phyloP scores from a whole-genome alignment of 495 filamentous ascomycete species.

The Aspergillus incahuasiensis region DNA sequence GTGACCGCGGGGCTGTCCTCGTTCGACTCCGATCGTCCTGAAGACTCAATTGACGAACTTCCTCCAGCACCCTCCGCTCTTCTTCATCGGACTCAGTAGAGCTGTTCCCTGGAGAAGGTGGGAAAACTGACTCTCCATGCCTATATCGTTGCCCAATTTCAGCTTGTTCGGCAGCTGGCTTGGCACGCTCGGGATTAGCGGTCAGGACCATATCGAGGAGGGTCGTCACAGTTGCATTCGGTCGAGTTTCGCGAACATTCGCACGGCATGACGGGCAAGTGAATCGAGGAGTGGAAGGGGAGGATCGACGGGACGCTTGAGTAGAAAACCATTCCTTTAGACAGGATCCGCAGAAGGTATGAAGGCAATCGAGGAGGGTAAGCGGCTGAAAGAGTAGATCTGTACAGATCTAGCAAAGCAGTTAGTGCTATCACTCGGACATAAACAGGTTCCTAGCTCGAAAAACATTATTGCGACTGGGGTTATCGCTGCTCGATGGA shows the following conservation, averaged over 20 bases:
- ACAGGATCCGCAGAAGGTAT: constrained; percentile 94
- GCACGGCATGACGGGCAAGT: constrained; percentile 95
- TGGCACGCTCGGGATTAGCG: constrained; percentile 67
- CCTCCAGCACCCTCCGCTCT: constrained; percentile 63
- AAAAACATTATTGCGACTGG: neutral
- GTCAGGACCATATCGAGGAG: constrained; percentile 47
- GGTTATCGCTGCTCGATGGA: neutral
- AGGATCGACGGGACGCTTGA: constrained; percentile 50
- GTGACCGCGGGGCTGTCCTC: constrained; percentile 22
- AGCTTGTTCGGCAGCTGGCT: constrained; percentile 61
- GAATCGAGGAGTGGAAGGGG: constrained; percentile 50
- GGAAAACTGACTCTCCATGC: constrained; percentile 67
- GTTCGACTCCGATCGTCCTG: constrained; percentile 48
- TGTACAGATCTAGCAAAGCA: constrained; percentile 73
- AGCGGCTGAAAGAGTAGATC: constrained; percentile 94
- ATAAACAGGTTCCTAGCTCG: neutral
- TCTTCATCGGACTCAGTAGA: constrained; percentile 48
- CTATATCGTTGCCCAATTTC: constrained; percentile 67
- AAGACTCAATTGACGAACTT: constrained; percentile 67
- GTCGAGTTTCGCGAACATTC: constrained; percentile 70
- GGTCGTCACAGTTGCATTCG: constrained; percentile 55
- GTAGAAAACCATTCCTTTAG: constrained; percentile 87
- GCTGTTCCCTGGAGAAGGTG: constrained; percentile 19
- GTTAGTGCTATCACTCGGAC: constrained; percentile 4
- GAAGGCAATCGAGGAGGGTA: constrained; percentile 93